Conservation (phyloP, 495 filamentous ascomycete genomes). For the Tuber borchii region DNA sequence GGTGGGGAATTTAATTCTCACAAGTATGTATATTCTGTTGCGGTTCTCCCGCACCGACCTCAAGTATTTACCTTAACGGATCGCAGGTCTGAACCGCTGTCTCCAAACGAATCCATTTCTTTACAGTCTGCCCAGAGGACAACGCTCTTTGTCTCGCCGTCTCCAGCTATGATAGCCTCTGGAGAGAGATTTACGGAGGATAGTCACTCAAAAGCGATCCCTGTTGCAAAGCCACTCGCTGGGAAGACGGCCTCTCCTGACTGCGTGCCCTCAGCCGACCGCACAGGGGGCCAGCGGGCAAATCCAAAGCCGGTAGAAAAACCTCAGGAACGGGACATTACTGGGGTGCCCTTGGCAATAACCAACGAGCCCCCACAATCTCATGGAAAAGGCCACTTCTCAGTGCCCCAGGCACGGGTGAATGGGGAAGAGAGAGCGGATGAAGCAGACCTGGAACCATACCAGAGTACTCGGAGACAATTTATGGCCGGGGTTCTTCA, state of each 20-base stretch:
- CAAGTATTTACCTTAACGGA: background rate
- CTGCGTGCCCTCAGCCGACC: background rate
- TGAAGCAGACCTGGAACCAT: constrained; percentile 12
- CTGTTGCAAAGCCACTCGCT: background rate
- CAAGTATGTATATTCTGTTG: background rate
- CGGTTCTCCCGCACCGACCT: background rate
- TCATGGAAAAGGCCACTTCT: background rate
- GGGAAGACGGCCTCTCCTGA: background rate
- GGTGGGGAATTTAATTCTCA: background rate
- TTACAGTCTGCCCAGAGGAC: background rate
- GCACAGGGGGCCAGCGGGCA: background rate
- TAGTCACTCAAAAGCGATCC: background rate
- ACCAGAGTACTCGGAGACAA: constrained; percentile 28
- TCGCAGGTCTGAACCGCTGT: background rate
- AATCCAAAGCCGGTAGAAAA: background rate
- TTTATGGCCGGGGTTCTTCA: constrained; percentile 1
- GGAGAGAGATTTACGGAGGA: background rate
- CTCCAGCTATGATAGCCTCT: background rate
- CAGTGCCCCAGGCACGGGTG: background rate
- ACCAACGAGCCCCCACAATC: background rate
- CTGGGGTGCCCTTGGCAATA: background rate
- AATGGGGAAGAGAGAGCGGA: constrained; percentile 7
- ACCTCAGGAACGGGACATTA: background rate
- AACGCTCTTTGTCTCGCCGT: background rate
- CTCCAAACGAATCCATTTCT: background rate